Percentiles rank a stretch among this genome's conserved stretches.
phyloP scores from a whole-genome alignment of 1,284 basidiomycete species.

The Pyrrhoderma lamaoense region DNA sequence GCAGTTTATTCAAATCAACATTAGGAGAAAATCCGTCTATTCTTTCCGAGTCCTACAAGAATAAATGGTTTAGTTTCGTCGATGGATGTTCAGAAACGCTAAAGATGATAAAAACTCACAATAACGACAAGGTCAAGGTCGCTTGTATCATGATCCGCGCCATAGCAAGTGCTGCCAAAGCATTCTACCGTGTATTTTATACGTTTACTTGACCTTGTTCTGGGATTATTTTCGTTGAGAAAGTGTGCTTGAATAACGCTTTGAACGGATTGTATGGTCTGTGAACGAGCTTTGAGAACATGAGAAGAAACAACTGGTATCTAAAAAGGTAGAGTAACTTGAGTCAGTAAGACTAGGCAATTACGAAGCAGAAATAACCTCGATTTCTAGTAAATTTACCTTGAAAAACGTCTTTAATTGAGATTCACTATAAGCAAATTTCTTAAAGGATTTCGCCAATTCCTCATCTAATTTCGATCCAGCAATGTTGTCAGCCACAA shows the following conservation, averaged over 20 bases:
- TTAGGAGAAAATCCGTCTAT: slow-evolving; percentile 30
- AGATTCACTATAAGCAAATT: background rate
- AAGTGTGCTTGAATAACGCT: slow-evolving; percentile 23
- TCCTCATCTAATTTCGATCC: background rate
- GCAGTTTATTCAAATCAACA: slow-evolving; percentile 21
- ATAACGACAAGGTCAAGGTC: slow-evolving; percentile 46
- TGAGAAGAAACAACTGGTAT: background rate
- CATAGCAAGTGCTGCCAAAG: slow-evolving; percentile 47
- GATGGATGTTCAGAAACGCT: background rate
- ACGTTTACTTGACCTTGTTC: slow-evolving; percentile 26
- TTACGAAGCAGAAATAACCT: too few species aligned
- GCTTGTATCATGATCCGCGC: slow-evolving; percentile 31
- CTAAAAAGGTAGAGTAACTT: background rate
- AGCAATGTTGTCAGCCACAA: too few species aligned
- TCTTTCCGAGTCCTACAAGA: slow-evolving; percentile 34
- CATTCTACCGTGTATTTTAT: slow-evolving; percentile 30
- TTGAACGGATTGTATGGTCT: slow-evolving; percentile 20
- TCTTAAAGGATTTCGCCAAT: background rate
- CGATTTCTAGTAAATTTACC: background rate
- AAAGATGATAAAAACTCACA: slow-evolving; percentile 27
- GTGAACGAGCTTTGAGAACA: slow-evolving; percentile 8
- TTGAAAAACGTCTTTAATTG: background rate
- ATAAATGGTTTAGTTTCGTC: slow-evolving; percentile 1
- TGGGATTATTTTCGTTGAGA: too few species aligned
- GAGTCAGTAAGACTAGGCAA: background rate